Conservation (phyloP, 495 filamentous ascomycete genomes). For the Jackrogersella multiformis region DNA sequence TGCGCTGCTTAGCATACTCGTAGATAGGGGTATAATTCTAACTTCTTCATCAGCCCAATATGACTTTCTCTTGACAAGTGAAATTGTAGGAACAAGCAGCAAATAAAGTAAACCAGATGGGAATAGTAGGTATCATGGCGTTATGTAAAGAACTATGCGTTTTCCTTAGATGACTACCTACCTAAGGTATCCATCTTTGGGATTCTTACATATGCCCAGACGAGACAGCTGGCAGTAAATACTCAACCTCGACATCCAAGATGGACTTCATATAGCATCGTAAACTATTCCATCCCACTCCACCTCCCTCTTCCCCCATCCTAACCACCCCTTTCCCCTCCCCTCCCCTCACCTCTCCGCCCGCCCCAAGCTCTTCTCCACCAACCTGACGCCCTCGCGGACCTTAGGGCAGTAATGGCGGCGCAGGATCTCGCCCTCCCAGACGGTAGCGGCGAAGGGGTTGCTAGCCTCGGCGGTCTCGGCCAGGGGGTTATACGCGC, state of each 20-base stretch:
- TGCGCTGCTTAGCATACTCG: not conserved
- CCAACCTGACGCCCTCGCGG: constrained; percentile 72
- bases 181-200: too few relatives aligned
- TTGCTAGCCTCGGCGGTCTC: constrained; percentile 45
- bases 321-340: not conserved
- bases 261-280: too few relatives aligned
- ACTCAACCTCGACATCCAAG: not conserved
- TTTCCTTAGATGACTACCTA: too few relatives aligned
- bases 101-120: not conserved
- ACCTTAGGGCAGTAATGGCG: constrained; percentile 90
- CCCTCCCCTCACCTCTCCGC: constrained; percentile 18
- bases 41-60: not conserved
- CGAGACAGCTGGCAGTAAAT: not conserved
- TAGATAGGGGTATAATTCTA: not conserved
- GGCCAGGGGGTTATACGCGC: constrained; percentile 58
- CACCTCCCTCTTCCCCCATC: not conserved
- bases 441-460: constrained; percentile 87
- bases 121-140: not conserved
- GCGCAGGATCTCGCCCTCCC: constrained; percentile 90
- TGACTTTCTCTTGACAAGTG: not conserved
- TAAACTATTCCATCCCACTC: not conserved
- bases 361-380: constrained; percentile 68
- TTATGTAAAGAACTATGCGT: too few relatives aligned
- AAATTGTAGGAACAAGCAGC: not conserved
- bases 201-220: too few relatives aligned